Evolutionary conservation across 768 basidiomycete species (phyloP).

Genomic region (Lentinula boryana): DNA sequence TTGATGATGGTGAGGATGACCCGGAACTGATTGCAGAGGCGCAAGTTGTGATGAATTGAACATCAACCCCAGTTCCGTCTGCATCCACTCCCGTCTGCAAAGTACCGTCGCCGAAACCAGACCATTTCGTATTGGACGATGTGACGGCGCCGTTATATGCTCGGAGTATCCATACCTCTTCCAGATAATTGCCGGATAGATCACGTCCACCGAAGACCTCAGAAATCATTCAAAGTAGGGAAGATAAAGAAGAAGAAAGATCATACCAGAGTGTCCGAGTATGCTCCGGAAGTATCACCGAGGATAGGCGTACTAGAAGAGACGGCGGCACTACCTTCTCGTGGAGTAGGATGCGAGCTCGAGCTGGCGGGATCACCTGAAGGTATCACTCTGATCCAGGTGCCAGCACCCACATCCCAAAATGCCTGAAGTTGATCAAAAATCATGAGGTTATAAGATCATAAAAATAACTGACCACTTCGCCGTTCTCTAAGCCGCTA

Average conservation of each 20-base stretch:
- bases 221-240: background rate
- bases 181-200: constrained; percentile 55
- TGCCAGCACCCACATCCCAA: constrained; percentile 51
- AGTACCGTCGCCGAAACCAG: constrained; percentile 57
- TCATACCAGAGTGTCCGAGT: constrained; percentile 58
- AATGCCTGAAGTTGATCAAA: constrained; percentile 39
- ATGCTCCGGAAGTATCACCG: constrained; percentile 38
- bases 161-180: constrained; percentile 75
- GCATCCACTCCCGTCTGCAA: constrained; percentile 62
- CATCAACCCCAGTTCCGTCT: constrained; percentile 58
- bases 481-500: constrained; percentile 54
- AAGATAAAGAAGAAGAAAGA: background rate
- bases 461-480: constrained; percentile 49
- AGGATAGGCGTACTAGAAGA: constrained; percentile 51
- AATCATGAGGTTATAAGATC: background rate
- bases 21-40: constrained; percentile 32
- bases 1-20: constrained; percentile 20
- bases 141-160: constrained; percentile 61
- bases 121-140: constrained; percentile 51
- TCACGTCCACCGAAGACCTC: constrained; percentile 74
- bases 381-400: constrained; percentile 71
- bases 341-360: constrained; percentile 49
- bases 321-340: constrained; percentile 64
- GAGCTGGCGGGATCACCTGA: constrained; percentile 66
- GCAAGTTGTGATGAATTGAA: constrained; percentile 56